phyloP scores from a whole-genome alignment of 2,329 filamentous ascomycete genomes.

The Diaporthe batatas region DNA sequence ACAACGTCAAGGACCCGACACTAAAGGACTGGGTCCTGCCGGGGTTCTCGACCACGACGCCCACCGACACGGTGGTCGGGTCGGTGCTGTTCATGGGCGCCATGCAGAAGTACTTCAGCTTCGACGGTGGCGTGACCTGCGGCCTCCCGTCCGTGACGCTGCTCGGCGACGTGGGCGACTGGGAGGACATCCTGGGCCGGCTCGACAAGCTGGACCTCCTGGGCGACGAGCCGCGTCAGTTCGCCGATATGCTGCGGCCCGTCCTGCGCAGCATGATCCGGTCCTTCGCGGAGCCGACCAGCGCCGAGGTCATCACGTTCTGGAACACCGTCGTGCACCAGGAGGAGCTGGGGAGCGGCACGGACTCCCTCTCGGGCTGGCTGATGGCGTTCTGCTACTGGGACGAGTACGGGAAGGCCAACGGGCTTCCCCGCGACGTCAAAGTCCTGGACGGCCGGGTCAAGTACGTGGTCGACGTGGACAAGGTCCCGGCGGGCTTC shows the following conservation, averaged over 20 bases:
- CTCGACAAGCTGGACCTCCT: slow-evolving; percentile 55
- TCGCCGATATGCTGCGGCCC: slow-evolving; percentile 52
- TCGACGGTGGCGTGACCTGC: too few species aligned
- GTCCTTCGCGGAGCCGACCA: slow-evolving; percentile 51
- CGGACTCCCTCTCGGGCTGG: slow-evolving; percentile 36
- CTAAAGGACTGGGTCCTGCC: slow-evolving; percentile 59
- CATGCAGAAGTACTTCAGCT: slow-evolving; percentile 59
- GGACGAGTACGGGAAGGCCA: slow-evolving; percentile 30
- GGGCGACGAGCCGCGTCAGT: slow-evolving; percentile 53
- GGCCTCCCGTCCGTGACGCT: slow-evolving; percentile 63
- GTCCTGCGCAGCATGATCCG: slow-evolving; percentile 55
- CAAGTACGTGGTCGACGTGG: neutral
- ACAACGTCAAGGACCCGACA: slow-evolving; percentile 54
- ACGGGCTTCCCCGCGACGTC: neutral
- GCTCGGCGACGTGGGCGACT: slow-evolving; percentile 58
- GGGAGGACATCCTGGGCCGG: slow-evolving; percentile 49
- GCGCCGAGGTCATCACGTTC: slow-evolving; percentile 51
- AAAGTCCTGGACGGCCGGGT: neutral
- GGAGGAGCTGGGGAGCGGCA: neutral
- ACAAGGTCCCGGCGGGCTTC: neutral
- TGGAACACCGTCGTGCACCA: slow-evolving; percentile 48
- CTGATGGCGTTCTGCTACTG: slow-evolving; percentile 42
- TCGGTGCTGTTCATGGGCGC: slow-evolving; percentile 59
- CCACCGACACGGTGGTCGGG: slow-evolving; percentile 54
- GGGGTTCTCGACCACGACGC: slow-evolving; percentile 59